These are phyloP conservation scores for Castanospermum australe DNA, from an alignment of 306 rosid genomes.

Conservation along the genomic window DNA sequence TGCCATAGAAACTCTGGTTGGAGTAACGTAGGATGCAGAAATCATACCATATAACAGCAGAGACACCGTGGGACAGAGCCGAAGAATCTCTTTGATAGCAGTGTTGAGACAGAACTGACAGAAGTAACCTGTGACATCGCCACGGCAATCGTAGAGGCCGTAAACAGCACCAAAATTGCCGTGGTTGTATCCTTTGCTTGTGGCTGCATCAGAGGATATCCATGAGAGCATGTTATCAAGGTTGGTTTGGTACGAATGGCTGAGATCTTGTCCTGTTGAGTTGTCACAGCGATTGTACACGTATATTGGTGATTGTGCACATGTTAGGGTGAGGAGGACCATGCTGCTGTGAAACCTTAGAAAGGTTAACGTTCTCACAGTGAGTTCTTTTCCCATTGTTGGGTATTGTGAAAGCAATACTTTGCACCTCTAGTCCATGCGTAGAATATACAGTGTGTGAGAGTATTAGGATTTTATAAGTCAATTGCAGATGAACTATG, in stretches of 20 bases:
- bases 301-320: constrained; percentile 11
- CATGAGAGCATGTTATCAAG: neutral
- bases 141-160: constrained; percentile 14
- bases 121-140: neutral
- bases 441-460: no score
- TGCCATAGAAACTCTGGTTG: neutral
- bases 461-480: no score
- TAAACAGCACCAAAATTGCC: neutral
- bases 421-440: no score
- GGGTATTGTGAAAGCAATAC: no score
- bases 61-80: neutral
- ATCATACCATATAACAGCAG: constrained; percentile 26
- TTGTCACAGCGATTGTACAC: neutral
- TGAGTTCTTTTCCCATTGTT: no score
- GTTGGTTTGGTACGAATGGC: constrained; percentile 13
- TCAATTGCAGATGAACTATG: no score
- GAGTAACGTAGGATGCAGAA: constrained; percentile 21
- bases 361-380: neutral
- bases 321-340: neutral
- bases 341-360: neutral
- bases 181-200: neutral
- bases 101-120: constrained; percentile 30
- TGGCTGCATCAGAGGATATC: neutral
- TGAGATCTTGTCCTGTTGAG: neutral
- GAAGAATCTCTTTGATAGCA: neutral